Conservation (phyloP, 495 filamentous ascomycete genomes). For the Durotheca rogersii region DNA sequence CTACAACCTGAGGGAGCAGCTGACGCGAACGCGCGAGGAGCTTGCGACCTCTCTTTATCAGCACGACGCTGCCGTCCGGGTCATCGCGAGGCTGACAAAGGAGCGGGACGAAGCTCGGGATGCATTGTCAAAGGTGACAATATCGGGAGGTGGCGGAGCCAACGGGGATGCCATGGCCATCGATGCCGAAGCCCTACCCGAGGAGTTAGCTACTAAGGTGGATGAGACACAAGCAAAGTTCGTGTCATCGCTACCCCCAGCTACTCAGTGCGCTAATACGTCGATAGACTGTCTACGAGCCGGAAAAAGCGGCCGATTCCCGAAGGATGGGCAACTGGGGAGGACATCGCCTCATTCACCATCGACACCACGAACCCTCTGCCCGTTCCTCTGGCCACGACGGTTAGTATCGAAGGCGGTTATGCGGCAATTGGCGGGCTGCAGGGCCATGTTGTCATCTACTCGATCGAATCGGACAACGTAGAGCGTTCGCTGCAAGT, state of each 20-base stretch:
- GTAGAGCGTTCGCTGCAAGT: conserved; percentile 66
- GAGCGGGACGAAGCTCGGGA: conserved; percentile 93
- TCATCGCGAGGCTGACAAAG: conserved; percentile 83
- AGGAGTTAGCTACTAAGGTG: conserved; percentile 69
- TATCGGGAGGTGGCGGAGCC: conserved; percentile 57
- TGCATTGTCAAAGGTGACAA: conserved; percentile 81
- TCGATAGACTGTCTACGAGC: conserved; percentile 70
- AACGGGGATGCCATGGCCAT: conserved; percentile 89
- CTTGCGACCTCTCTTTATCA: conserved; percentile 91
- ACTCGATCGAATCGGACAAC: conserved; percentile 70
- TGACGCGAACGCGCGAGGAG: conserved; percentile 88
- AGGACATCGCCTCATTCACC: conserved; percentile 68
- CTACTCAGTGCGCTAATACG: conserved; percentile 5
- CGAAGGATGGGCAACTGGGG: conserved; percentile 76
- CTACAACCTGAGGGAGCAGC: conserved; percentile 82
- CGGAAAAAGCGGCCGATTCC: conserved; percentile 87
- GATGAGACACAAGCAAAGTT: conserved; percentile 77
- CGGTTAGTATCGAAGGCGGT: conserved; percentile 69
- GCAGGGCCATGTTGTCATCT: conserved; percentile 76
- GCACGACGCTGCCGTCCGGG: conserved; percentile 89
- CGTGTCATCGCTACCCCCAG: conserved; percentile 29
- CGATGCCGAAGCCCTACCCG: conserved; percentile 71
- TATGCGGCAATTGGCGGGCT: conserved; percentile 77
- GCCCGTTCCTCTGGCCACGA: conserved; percentile 58
- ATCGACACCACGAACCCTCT: conserved; percentile 63